A percentile compares a stretch with the other conserved stretches of the same genome.
phyloP scores from a whole-genome alignment of 2,329 filamentous ascomycete genomes.

The Verruconis gallopava region DNA sequence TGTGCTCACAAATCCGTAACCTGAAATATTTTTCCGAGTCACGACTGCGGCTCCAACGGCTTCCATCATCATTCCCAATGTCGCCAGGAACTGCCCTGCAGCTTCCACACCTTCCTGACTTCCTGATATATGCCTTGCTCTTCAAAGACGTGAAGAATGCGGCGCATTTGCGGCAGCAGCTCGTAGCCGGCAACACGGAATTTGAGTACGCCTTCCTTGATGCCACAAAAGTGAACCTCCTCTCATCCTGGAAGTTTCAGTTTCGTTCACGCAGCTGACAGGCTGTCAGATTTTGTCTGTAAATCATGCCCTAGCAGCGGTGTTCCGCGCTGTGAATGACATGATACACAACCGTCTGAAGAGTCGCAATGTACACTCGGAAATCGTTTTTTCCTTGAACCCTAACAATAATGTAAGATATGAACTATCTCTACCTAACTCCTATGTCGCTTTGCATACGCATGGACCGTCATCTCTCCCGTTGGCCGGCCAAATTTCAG shows the following conservation, averaged over 20 bases:
- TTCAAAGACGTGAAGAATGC: slow-evolving; percentile 70
- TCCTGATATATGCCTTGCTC: slow-evolving; percentile 59
- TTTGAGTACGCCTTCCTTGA: slow-evolving; percentile 95
- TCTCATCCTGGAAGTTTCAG: not conserved
- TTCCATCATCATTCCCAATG: slow-evolving; percentile 7
- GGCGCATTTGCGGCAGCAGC: slow-evolving; percentile 63
- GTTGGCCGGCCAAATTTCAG: slow-evolving; percentile 8
- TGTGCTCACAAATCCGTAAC: too few species aligned
- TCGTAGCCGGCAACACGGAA: slow-evolving; percentile 68
- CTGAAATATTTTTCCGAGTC: too few species aligned
- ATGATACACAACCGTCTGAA: slow-evolving; percentile 49
- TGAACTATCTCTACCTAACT: slow-evolving; percentile 2
- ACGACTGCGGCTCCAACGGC: too few species aligned
- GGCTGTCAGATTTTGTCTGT: slow-evolving; percentile 48
- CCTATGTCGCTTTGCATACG: not conserved
- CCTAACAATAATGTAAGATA: slow-evolving; percentile 63
- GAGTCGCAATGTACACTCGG: slow-evolving; percentile 78
- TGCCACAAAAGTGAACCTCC: slow-evolving; percentile 51
- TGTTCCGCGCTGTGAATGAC: slow-evolving; percentile 63
- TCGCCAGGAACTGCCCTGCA: slow-evolving; percentile 27
- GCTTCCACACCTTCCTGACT: slow-evolving; percentile 62
- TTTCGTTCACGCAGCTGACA: not conserved
- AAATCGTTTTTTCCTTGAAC: slow-evolving; percentile 70
- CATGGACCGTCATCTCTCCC: slow-evolving; percentile 5
- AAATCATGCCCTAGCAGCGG: slow-evolving; percentile 59